Evolutionary conservation across 2,329 filamentous ascomycete species (phyloP).

Genomic region (Plenodomus tracheiphilus): DNA sequence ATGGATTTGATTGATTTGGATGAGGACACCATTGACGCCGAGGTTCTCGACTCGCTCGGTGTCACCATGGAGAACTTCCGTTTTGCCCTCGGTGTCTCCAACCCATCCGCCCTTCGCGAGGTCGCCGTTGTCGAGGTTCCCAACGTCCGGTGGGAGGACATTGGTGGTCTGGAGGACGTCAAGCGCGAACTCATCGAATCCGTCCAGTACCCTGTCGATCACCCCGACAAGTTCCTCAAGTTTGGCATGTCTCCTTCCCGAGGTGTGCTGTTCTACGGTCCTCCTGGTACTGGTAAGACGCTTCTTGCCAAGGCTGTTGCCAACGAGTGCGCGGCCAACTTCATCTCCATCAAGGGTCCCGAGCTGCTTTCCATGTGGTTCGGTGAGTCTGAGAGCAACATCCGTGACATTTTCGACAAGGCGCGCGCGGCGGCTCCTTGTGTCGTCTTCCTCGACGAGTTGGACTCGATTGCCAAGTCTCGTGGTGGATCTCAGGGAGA

Average conservation of each 20-base stretch:
- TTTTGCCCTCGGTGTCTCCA: slow-evolving; percentile 95
- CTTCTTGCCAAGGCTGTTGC: slow-evolving; percentile 98
- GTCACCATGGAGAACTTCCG: slow-evolving; percentile 99
- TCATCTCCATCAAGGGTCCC: slow-evolving; percentile 98
- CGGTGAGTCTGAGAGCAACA: slow-evolving; percentile 99
- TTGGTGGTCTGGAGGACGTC: slow-evolving; percentile 96
- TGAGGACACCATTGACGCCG: slow-evolving; percentile 97
- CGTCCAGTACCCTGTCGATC: slow-evolving; percentile 98
- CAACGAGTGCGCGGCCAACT: slow-evolving; percentile 99
- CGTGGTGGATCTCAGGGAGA: slow-evolving; percentile 96
- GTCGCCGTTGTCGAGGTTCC: slow-evolving; percentile 98
- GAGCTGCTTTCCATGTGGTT: slow-evolving; percentile 99
- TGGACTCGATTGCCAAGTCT: slow-evolving; percentile 99
- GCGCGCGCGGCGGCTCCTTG: slow-evolving; percentile 96
- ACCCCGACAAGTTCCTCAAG: slow-evolving; percentile 99
- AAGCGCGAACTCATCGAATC: slow-evolving; percentile 99
- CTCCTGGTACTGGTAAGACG: slow-evolving; percentile 99
- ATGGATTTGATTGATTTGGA: slow-evolving; percentile 99
- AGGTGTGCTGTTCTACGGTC: slow-evolving; percentile 98
- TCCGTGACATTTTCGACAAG: slow-evolving; percentile 99
- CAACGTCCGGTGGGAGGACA: slow-evolving; percentile 99
- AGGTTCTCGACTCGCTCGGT: slow-evolving; percentile 95
- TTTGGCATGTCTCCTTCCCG: slow-evolving; percentile 97
- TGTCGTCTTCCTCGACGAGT: slow-evolving; percentile 96
- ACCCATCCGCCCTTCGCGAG: slow-evolving; percentile 97